A percentile compares a stretch with the other conserved stretches of the same genome.
These are phyloP conservation scores for Schizosaccharomyces octosporus DNA, from an alignment of 805 yeast genomes.

Conservation along the genomic window DNA sequence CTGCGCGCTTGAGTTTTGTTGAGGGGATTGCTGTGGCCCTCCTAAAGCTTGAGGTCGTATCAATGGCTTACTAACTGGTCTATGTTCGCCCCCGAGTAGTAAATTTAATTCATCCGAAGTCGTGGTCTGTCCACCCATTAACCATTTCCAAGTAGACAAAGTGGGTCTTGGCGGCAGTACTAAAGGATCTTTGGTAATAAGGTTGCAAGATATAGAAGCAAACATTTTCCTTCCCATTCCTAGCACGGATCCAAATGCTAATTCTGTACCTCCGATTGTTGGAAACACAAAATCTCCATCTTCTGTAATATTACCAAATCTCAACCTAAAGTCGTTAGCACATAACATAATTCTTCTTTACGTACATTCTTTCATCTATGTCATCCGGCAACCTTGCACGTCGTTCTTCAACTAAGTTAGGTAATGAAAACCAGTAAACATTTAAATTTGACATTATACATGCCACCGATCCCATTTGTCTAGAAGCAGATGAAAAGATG, in stretches of 20 bases:
- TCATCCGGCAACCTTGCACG: not conserved
- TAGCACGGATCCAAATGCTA: constrained; percentile 32
- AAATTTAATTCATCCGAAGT: constrained; percentile 23
- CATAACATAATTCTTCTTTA: not conserved
- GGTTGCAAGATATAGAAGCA: not conserved
- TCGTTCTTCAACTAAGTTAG: not conserved
- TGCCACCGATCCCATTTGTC: not conserved
- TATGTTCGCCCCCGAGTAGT: constrained; percentile 25
- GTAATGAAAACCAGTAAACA: not conserved
- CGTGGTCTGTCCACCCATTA: constrained; percentile 48
- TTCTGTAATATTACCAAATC: not conserved
- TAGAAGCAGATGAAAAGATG: not conserved
- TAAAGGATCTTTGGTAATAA: constrained; percentile 11
- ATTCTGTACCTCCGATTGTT: not conserved
- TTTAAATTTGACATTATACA: not conserved
- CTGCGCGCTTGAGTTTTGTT: too few relatives aligned
- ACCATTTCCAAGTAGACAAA: constrained; percentile 62
- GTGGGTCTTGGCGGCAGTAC: constrained; percentile 58
- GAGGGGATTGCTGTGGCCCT: too few relatives aligned
- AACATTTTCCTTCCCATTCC: constrained; percentile 23
- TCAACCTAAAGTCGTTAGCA: not conserved
- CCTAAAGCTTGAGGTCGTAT: not conserved
- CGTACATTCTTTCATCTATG: not conserved
- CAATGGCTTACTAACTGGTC: constrained; percentile 8
- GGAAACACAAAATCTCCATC: not conserved